Evolutionary conservation across 2,329 filamentous ascomycete species (phyloP).

Genomic region (Colletotrichum chlorophyti): DNA sequence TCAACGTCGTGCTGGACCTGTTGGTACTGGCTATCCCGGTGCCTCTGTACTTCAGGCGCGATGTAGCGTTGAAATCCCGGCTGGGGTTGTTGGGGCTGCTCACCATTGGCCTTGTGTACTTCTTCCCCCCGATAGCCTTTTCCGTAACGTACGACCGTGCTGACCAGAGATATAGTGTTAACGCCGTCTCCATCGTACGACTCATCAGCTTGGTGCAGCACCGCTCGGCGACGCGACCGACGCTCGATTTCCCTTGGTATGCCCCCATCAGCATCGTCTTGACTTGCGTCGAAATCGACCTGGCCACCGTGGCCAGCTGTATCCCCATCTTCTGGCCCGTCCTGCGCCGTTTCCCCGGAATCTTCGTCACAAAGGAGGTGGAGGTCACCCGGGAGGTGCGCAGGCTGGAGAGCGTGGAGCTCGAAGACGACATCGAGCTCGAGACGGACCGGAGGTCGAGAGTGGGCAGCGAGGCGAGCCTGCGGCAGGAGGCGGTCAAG

Average conservation of each 20-base stretch:
- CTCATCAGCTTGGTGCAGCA: slow-evolving; percentile 38
- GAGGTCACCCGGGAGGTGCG: slow-evolving; percentile 18
- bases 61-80: slow-evolving; percentile 31
- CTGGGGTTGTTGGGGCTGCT: slow-evolving; percentile 37
- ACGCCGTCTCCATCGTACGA: slow-evolving; percentile 40
- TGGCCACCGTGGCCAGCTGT: slow-evolving; percentile 51
- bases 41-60: slow-evolving; percentile 38
- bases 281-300: slow-evolving; percentile 30
- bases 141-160: too few relatives aligned
- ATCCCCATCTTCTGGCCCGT: slow-evolving; percentile 89
- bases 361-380: slow-evolving; percentile 28
- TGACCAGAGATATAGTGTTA: background rate
- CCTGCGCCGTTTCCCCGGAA: slow-evolving; percentile 9
- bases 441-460: slow-evolving; percentile 17
- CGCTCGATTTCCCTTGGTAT: slow-evolving; percentile 42
- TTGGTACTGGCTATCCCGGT: slow-evolving; percentile 41
- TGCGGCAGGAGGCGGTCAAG: slow-evolving; percentile 15
- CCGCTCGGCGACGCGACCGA: slow-evolving; percentile 38
- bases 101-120: slow-evolving; percentile 39
- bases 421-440: slow-evolving; percentile 20
- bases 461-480: slow-evolving; percentile 25
- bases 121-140: background rate
- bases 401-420: slow-evolving; percentile 11
- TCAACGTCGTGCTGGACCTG: slow-evolving; percentile 42
- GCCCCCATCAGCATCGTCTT: slow-evolving; percentile 32